phyloP scores from a whole-genome alignment of 2,329 filamentous ascomycete genomes.

The Celoporthe dispersa region DNA sequence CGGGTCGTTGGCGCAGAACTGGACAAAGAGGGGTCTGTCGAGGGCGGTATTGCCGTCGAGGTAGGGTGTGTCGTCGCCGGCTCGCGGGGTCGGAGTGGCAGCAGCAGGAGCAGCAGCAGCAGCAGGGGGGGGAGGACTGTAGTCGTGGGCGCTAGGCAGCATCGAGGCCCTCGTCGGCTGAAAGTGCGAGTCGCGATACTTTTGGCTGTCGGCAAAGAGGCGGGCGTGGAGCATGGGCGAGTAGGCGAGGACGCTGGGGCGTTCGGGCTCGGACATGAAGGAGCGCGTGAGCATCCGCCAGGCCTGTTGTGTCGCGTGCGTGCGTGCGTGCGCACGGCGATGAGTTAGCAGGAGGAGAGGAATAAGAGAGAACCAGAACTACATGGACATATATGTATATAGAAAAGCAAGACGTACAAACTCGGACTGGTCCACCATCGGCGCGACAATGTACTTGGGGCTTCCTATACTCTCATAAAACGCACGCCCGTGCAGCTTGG shows the following conservation, averaged over 20 bases:
- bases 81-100: slow-evolving; percentile 26
- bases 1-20: slow-evolving; percentile 92
- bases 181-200: slow-evolving; percentile 81
- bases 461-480: slow-evolving; percentile 96
- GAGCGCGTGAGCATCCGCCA: slow-evolving; percentile 97
- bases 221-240: slow-evolving; percentile 96
- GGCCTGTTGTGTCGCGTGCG: slow-evolving; percentile 59
- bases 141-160: slow-evolving; percentile 16
- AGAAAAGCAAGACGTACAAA: slow-evolving; percentile 69
- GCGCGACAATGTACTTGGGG: slow-evolving; percentile 87
- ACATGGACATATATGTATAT: no score
- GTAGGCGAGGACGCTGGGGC: slow-evolving; percentile 77
- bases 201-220: slow-evolving; percentile 76
- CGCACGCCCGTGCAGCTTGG: slow-evolving; percentile 78
- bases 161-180: slow-evolving; percentile 59
- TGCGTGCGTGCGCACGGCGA: no score
- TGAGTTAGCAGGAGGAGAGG: no score
- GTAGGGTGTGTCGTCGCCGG: slow-evolving; percentile 45
- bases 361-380: slow-evolving; percentile 17
- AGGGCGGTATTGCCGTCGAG: slow-evolving; percentile 86
- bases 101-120: slow-evolving; percentile 24
- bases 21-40: slow-evolving; percentile 90
- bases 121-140: neutral
- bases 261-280: slow-evolving; percentile 73
- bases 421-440: slow-evolving; percentile 98